Percentiles rank a stretch among this genome's conserved stretches.
These are phyloP conservation scores for Amaranthus tricolor DNA, from an alignment of 179 eudicot genomes.

Conservation along the genomic window DNA sequence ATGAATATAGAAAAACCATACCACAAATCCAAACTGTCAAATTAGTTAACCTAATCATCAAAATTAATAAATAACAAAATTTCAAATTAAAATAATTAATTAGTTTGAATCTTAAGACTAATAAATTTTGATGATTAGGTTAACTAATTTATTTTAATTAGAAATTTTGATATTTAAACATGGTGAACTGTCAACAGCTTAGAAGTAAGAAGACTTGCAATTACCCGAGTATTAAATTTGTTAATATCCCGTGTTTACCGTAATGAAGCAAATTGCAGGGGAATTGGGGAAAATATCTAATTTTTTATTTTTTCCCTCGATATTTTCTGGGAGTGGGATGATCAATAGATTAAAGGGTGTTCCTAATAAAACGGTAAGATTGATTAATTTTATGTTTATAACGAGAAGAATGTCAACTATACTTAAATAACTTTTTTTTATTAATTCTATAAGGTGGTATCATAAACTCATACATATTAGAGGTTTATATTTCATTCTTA, in stretches of 20 bases:
- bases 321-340: neutral
- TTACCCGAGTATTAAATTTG: neutral
- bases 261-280: neutral
- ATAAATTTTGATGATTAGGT: too few relatives aligned
- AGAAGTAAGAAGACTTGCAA: neutral
- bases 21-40: constrained; percentile 4
- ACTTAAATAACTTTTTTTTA: too few relatives aligned
- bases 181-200: constrained; percentile 11
- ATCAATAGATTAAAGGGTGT: too few relatives aligned
- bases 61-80: too few relatives aligned
- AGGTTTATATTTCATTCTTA: too few relatives aligned
- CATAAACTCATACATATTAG: too few relatives aligned
- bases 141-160: neutral
- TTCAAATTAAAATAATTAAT: too few relatives aligned
- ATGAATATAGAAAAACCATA: neutral
- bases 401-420: too few relatives aligned
- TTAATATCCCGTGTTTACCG: neutral
- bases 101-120: neutral
- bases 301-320: too few relatives aligned
- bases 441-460: too few relatives aligned
- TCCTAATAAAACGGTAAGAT: neutral
- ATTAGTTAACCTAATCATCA: neutral
- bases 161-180: neutral
- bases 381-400: neutral
- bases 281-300: neutral